phyloP scores from a whole-genome alignment of 441 rosid species.

The Isatis lusitanica region DNA sequence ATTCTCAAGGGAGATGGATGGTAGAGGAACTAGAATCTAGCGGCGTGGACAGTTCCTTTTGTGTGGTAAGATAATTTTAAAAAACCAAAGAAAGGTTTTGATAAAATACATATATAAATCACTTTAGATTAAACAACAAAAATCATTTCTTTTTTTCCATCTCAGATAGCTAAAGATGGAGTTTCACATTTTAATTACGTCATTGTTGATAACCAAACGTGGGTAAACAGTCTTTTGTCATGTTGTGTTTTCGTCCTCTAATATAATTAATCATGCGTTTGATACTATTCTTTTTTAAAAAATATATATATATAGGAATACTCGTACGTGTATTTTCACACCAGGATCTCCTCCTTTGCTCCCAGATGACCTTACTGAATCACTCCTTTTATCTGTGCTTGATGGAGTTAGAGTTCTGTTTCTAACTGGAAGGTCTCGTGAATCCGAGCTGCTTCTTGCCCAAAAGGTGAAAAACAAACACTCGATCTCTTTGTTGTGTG shows the following conservation, averaged over 20 bases:
- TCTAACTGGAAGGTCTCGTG: conserved; percentile 67
- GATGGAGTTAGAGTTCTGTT: conserved; percentile 58
- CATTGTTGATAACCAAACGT: conserved; percentile 87
- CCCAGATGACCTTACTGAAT: conserved; percentile 56
- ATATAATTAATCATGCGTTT: neutral
- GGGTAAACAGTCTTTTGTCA: conserved; percentile 30
- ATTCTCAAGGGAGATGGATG: conserved; percentile 65
- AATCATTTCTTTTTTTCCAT: neutral
- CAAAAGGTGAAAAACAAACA: conserved; percentile 51
- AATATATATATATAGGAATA: conserved; percentile 39
- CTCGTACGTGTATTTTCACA: conserved; percentile 80
- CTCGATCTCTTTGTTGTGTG: neutral
- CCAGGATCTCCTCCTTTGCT: conserved; percentile 68
- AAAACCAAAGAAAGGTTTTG: neutral
- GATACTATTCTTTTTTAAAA: neutral
- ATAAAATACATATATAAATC: neutral
- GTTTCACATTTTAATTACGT: conserved; percentile 82
- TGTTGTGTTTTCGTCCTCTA: neutral
- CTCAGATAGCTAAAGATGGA: conserved; percentile 77
- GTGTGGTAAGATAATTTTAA: conserved; percentile 49
- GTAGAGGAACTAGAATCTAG: conserved; percentile 72
- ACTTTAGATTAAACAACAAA: neutral
- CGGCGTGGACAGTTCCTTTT: conserved; percentile 76
- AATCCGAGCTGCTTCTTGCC: conserved; percentile 61
- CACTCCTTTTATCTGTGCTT: conserved; percentile 48